Conservation (phyloP, 2,329 filamentous ascomycete species). For the Aureobasidium namibiae region DNA sequence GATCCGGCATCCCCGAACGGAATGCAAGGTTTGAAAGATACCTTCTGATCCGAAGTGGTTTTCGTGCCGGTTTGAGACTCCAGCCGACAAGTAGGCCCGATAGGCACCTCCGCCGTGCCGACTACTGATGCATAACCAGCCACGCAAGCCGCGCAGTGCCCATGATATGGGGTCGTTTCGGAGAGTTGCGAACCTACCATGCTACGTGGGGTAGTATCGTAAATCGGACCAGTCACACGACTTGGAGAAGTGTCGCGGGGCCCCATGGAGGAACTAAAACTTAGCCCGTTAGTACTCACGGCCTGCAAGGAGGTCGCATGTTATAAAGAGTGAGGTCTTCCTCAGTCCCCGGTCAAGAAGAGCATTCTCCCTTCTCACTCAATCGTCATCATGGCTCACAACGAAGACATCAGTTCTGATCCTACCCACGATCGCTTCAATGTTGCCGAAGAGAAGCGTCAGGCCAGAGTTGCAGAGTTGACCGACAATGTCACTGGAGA, state of each 20-base stretch:
- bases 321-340: background rate
- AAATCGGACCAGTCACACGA: background rate
- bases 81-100: background rate
- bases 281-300: too few species aligned
- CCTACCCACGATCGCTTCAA: background rate
- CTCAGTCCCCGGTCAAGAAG: too few species aligned
- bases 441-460: background rate
- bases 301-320: background rate
- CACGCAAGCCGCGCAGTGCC: background rate
- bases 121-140: background rate
- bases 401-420: background rate
- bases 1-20: background rate
- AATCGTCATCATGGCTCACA: background rate
- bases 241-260: background rate
- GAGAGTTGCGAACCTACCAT: background rate
- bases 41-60: background rate
- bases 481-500: slow-evolving; percentile 7
- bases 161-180: background rate
- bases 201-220: background rate
- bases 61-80: background rate
- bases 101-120: background rate
- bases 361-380: background rate
- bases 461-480: background rate
- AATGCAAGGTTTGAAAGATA: background rate
- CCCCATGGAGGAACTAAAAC: too few species aligned